Percentiles rank a stretch among this genome's conserved stretches.
Conservation (phyloP, 2,329 filamentous ascomycete species). For the Fusarium palustre region DNA sequence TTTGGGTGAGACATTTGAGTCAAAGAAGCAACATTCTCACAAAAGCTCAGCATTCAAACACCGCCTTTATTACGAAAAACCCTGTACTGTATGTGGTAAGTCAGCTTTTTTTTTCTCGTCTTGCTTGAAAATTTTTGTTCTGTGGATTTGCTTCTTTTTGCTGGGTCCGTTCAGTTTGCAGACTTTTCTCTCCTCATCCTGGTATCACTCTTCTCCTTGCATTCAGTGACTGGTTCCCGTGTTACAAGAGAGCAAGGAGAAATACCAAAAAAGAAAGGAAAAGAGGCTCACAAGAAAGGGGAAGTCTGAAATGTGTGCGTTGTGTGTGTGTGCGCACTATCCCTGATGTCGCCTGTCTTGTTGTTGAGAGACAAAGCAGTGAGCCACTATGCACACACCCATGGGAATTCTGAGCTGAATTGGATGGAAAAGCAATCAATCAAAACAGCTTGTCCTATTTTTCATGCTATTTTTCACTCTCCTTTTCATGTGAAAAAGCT, state of each 20-base stretch:
- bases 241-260: conserved; percentile 29
- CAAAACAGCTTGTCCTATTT: conserved; percentile 27
- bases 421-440: conserved; percentile 32
- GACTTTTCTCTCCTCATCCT: conserved; percentile 17
- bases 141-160: conserved; percentile 28
- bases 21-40: conserved; percentile 15
- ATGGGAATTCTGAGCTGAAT: conserved; percentile 38
- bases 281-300: conserved; percentile 33
- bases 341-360: conserved; percentile 35
- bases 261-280: conserved; percentile 32
- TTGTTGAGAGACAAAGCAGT: conserved; percentile 41
- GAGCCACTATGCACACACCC: conserved; percentile 37
- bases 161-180: conserved; percentile 24
- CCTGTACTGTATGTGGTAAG: conserved; percentile 14
- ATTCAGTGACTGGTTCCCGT: conserved; percentile 30
- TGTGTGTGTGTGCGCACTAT: conserved; percentile 30
- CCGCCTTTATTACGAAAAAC: conserved; percentile 24
- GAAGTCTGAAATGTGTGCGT: conserved; percentile 38
- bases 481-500: conserved; percentile 39
- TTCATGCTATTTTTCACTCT: conserved; percentile 36
- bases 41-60: conserved; percentile 18
- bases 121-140: conserved; percentile 19
- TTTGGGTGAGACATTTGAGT: conserved; percentile 8
- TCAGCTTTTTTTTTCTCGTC: not conserved
- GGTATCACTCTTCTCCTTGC: conserved; percentile 32